Conservation (phyloP, 192 early-diverging fungal genomes). For the Piromyces finnis region DNA sequence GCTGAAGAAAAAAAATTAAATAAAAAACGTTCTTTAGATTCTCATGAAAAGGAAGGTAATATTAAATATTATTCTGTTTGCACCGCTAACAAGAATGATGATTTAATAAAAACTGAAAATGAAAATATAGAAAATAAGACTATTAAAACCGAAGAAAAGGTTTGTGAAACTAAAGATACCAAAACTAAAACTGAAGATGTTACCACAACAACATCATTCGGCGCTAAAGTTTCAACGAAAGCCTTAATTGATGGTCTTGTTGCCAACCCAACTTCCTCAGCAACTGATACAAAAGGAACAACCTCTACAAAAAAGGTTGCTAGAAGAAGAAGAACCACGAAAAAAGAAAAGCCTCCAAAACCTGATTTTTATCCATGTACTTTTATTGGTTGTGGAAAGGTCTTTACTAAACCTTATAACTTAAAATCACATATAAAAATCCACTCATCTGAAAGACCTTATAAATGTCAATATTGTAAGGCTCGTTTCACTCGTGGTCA, state of each 20-base stretch:
- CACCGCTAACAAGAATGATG: neutral
- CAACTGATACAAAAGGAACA: neutral
- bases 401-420: constrained; percentile 16
- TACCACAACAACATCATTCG: neutral
- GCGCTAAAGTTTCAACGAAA: neutral
- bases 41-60: neutral
- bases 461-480: constrained; percentile 19
- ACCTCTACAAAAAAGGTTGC: neutral
- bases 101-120: neutral
- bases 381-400: constrained; percentile 15
- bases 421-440: constrained; percentile 25
- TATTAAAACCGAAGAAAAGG: neutral
- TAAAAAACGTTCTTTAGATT: neutral
- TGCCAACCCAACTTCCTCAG: neutral
- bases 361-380: constrained; percentile 2
- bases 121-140: neutral
- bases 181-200: neutral
- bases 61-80: neutral
- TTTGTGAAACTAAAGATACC: neutral
- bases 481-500: constrained; percentile 24
- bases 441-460: constrained; percentile 16
- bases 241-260: neutral
- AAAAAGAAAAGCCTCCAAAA: neutral
- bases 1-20: neutral
- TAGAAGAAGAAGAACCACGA: neutral